Base-by-base conservation (phyloP, 371 early-diverging fungal species). In the Fennellomyces sp. region DNA sequence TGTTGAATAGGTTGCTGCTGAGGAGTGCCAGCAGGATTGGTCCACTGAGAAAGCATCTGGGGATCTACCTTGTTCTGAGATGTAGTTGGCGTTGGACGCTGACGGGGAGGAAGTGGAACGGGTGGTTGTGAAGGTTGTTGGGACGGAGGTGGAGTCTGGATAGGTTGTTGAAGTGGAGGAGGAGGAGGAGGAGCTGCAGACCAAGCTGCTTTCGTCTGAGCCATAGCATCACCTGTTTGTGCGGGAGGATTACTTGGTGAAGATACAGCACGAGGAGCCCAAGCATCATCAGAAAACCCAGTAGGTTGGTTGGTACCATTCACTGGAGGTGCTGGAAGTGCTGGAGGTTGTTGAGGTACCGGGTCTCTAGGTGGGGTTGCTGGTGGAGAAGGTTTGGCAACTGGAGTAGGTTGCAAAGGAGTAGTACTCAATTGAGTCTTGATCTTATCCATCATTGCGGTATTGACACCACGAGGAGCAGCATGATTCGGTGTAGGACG, bases 201-300 rank as follows among this genome's bases (percentile, higher is more conserved):
- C 58, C 58, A 64, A 28, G 54, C 64, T 52, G 64, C 58, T 38
- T 58, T 64, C 6, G 58, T 64, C 21, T 57, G 64, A n/a, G 56
- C 50, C 52, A 64, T 50, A 8, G 64, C 47, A 29, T 52, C 45
- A 27, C 25, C 45, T 4, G 47, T 8, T 45, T 39, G 48, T 29
- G 55, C 50, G 38, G 63, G 41, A 28, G 55, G 27, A 17, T 25
- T 42, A 5, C n/a, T 53, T 0, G 60, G 49, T 26, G 68, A 61
- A 51, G 65, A 52, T 8, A 62, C n/a, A n/a, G 70, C 66, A 13
- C 82, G 73, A 15, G 82, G 78, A 11, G 75, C 45, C 85, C 66
- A 82, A 52, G 67, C 81, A 66, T 85, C 85, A 63, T 85, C 85
- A 10, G 82, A 81, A 63, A 85, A 83, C 1, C 76, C 80, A 50